Evolutionary conservation across 2,329 filamentous ascomycete genomes (phyloP).

Genomic region (Gnomoniopsis sp.): DNA sequence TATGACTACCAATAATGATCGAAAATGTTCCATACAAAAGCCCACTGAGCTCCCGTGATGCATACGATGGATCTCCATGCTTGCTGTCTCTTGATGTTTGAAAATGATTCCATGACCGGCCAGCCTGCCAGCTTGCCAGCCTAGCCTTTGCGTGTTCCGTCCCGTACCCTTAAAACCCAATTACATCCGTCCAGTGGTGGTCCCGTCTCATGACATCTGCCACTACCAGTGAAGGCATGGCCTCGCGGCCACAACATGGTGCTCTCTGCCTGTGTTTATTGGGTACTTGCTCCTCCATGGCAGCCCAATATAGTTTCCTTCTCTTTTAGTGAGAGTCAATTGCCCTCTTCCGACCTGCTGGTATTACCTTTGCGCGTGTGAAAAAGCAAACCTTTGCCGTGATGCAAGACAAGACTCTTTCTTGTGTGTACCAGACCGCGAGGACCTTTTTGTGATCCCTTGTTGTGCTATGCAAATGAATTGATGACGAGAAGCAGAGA

Average conservation of each 20-base stretch:
- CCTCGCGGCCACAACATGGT: not conserved
- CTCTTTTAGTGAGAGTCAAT: constrained; percentile 2
- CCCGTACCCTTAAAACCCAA: constrained; percentile 3
- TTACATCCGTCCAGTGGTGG: not conserved
- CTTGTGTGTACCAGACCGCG: constrained; percentile 11
- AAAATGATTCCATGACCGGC: not conserved
- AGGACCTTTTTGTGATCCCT: constrained; percentile 12
- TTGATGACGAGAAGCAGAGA: constrained; percentile 3
- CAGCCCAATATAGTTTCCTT: not conserved
- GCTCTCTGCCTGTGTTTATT: not conserved
- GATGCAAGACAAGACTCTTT: constrained; percentile 9
- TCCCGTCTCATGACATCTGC: not conserved
- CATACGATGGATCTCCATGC: constrained; percentile 11
- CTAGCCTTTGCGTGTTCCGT: not conserved
- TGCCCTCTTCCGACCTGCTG: not conserved
- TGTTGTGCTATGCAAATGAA: constrained; percentile 19
- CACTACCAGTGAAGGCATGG: not conserved
- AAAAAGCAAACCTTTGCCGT: constrained; percentile 15
- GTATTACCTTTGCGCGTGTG: constrained; percentile 5
- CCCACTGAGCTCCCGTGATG: constrained; percentile 9
- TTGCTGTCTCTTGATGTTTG: not conserved
- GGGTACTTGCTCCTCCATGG: not conserved
- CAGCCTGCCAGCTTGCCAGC: not conserved
- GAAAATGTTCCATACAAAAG: constrained; percentile 12
- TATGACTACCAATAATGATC: constrained; percentile 10